Conservation (phyloP, 1,139 yeast species). For the Yamadazyma conglobata region DNA sequence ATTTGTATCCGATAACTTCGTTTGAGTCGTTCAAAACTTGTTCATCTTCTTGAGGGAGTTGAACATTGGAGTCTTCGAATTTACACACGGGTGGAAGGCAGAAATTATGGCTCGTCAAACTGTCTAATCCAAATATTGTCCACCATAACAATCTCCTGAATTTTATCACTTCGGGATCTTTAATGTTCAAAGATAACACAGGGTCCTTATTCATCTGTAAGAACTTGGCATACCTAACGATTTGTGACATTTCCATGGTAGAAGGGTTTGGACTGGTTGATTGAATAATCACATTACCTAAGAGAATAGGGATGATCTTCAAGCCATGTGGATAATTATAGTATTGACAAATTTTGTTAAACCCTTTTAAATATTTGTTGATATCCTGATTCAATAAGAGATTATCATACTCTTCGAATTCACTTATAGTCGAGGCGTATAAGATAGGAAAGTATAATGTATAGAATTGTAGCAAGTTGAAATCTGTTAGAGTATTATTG, state of each 20-base stretch:
- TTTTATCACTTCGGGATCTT: slow-evolving; percentile 47
- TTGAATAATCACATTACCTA: slow-evolving; percentile 51
- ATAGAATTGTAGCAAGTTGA: slow-evolving; percentile 42
- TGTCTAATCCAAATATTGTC: slow-evolving; percentile 61
- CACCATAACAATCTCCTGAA: slow-evolving; percentile 60
- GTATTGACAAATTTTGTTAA: slow-evolving; percentile 47
- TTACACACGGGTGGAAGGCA: slow-evolving; percentile 56
- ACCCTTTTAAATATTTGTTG: slow-evolving; percentile 43
- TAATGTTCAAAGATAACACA: slow-evolving; percentile 43
- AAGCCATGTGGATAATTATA: slow-evolving; percentile 53
- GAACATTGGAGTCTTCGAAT: slow-evolving; percentile 54
- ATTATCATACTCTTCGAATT: slow-evolving; percentile 52
- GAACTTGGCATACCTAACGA: slow-evolving; percentile 52
- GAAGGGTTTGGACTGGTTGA: slow-evolving; percentile 58
- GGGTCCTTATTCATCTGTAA: slow-evolving; percentile 61
- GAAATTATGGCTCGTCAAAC: slow-evolving; percentile 54
- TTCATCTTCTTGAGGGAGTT: slow-evolving; percentile 49
- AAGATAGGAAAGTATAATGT: slow-evolving; percentile 48
- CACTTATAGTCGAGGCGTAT: slow-evolving; percentile 53
- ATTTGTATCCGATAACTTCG: slow-evolving; percentile 21
- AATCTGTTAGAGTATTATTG: slow-evolving; percentile 18
- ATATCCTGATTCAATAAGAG: slow-evolving; percentile 47
- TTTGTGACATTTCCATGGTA: slow-evolving; percentile 48
- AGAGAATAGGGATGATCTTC: slow-evolving; percentile 42
- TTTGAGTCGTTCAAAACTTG: slow-evolving; percentile 26